Conservation (phyloP, 805 yeast genomes). For the Kodamaea neixiangensis region DNA sequence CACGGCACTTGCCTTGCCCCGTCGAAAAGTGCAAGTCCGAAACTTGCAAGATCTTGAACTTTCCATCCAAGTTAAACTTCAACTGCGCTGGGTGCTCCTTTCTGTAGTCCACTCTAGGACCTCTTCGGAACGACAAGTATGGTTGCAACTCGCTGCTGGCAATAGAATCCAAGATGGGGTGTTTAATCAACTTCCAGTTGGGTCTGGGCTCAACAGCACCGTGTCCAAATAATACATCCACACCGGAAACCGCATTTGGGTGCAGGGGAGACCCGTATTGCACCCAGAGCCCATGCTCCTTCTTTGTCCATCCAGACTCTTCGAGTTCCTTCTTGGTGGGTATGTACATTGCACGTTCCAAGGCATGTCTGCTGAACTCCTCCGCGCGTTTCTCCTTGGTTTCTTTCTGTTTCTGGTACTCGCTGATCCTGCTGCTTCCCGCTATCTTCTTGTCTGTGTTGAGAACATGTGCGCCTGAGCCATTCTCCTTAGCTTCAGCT, state of each 20-base stretch:
- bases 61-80: constrained; percentile 43
- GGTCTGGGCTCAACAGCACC: constrained; percentile 79
- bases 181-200: constrained; percentile 54
- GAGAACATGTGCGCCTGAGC: constrained; percentile 9
- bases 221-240: constrained; percentile 71
- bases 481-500: constrained; percentile 10
- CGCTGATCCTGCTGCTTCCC: constrained; percentile 16
- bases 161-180: constrained; percentile 23
- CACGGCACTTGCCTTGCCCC: constrained; percentile 76
- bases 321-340: constrained; percentile 40
- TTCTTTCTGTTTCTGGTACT: constrained; percentile 10
- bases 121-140: constrained; percentile 37
- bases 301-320: constrained; percentile 48
- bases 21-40: constrained; percentile 93
- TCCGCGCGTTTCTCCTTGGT: background rate
- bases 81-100: constrained; percentile 31
- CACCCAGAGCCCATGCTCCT: constrained; percentile 59
- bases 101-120: constrained; percentile 33
- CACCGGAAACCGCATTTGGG: constrained; percentile 46
- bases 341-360: constrained; percentile 20
- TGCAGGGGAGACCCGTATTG: constrained; percentile 46
- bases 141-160: constrained; percentile 12
- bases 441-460: constrained; percentile 19
- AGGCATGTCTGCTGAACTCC: constrained; percentile 23
- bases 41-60: constrained; percentile 79